Conservation (phyloP, 805 yeast species). For the Myxozyma melibiosi region DNA sequence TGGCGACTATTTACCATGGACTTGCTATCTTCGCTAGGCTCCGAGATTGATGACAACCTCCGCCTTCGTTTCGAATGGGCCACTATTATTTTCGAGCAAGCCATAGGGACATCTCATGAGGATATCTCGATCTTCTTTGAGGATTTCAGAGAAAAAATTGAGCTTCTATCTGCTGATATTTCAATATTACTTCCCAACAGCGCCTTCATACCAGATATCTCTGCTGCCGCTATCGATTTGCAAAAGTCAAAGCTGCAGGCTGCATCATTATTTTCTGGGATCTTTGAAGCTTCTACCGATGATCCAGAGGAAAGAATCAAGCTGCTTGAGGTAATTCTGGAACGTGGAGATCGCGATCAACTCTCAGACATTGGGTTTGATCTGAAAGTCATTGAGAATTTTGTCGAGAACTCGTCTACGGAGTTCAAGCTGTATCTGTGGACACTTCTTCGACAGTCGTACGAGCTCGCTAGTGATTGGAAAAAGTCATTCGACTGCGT, state of each 20-base stretch:
- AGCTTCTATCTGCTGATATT: background rate
- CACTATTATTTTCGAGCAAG: conserved; percentile 49
- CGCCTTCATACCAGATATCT: conserved; percentile 59
- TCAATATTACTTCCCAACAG: conserved; percentile 15
- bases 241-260: conserved; percentile 75
- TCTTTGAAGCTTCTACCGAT: conserved; percentile 45
- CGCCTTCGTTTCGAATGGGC: conserved; percentile 52
- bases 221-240: conserved; percentile 51
- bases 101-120: conserved; percentile 44
- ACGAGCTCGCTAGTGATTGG: conserved; percentile 10
- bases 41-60: background rate
- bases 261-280: conserved; percentile 61
- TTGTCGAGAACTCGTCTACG: conserved; percentile 64
- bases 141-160: conserved; percentile 21
- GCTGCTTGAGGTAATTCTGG: conserved; percentile 53
- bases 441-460: conserved; percentile 29
- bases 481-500: conserved; percentile 18
- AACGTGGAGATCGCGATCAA: conserved; percentile 33
- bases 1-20: conserved; percentile 15
- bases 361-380: conserved; percentile 4
- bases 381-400: conserved; percentile 18
- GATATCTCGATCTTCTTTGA: conserved; percentile 37
- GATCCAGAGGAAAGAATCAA: conserved; percentile 36
- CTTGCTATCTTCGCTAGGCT: background rate
- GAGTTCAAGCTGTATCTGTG: conserved; percentile 73